Evolutionary conservation across 345 rosid species (phyloP), one percentile per base, ranked within the genome.

Genomic region (Limnanthes douglasii): DNA sequence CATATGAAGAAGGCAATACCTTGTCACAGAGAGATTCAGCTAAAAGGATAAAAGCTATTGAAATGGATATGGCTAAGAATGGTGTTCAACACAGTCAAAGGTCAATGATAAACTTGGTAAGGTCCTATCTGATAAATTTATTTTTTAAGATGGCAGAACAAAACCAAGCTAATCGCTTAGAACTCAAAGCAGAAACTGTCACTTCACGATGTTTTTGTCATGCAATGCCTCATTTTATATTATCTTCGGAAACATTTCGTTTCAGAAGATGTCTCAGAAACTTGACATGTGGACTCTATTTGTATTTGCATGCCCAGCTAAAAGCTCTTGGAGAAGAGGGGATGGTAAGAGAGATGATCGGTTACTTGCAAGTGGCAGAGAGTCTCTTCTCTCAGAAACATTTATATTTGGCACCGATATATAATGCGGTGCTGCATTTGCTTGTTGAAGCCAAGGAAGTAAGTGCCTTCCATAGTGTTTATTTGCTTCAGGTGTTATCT

Each of bases 311-410:
- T n/a, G n/a, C 47, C 47, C 63, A 88, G 95, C 66, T 88, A 31
- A 66, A 55, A 62, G 92, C 74, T 18, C 70, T 79, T 29, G 92
- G 94, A 48, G 47, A 61, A 31, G 98, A 72, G 62, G 95, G 79
- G 40, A 68, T 84, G 94, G 60, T 56, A 48, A 51, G 44, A 28
- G 75, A 79, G 59, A 53, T 79, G 56, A 45, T 79, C 28, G 58
- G 45, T 9, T 59, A 62, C 64, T 59, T 86, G 20, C 62, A 36
- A 11, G 34, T 15, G 39, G 78, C 73, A 21, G 80, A 75, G 50
- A 58, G 53, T 39, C 57, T 59, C 39, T 63, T 62, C 40, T 17
- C 4, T 54, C 51, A 23, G 8, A 47, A 21, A 15, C 43, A 70
- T 34, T 52, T n/a, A 43, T 46, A 41, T 54, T 29, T 66, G 39